Conservation (phyloP, 306 rosid species). For the Dryas alaskensis region DNA sequence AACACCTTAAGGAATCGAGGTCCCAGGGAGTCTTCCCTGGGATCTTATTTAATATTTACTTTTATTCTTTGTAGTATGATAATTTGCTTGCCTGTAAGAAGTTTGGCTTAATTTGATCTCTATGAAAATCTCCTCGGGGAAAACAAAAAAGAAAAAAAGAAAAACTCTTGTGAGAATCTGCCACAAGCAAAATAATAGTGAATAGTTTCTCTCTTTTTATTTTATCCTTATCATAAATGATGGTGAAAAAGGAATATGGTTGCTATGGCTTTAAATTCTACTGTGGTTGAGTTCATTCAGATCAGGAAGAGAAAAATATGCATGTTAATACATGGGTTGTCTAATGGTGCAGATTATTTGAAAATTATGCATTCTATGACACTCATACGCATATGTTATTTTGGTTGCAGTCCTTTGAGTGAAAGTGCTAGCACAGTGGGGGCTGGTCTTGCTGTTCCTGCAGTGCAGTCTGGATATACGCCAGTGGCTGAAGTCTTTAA, state of each 20-base stretch:
- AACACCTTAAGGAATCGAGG: neutral
- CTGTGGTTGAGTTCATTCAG: neutral
- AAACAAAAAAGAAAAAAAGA: too few species aligned
- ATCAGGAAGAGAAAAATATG: neutral
- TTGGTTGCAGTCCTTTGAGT: conserved; percentile 67
- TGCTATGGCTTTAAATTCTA: neutral
- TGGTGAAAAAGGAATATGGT: neutral
- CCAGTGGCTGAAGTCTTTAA: conserved; percentile 73
- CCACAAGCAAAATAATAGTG: neutral
- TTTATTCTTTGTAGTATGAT: neutral
- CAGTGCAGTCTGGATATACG: conserved; percentile 58
- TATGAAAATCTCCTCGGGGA: neutral
- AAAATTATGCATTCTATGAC: conserved; percentile 14
- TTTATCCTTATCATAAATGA: neutral
- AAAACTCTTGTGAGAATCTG: neutral
- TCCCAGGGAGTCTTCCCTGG: neutral
- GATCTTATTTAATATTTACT: neutral
- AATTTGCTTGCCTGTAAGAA: neutral
- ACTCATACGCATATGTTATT: conserved; percentile 14
- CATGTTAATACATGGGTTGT: neutral
- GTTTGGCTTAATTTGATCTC: neutral
- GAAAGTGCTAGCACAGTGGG: conserved; percentile 77
- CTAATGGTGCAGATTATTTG: neutral
- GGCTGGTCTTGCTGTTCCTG: conserved; percentile 70
- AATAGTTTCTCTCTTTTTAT: neutral